These are phyloP conservation scores for Hemileccinum hortonii DNA, from an alignment of 1,284 basidiomycete genomes.

Conservation along the genomic window DNA sequence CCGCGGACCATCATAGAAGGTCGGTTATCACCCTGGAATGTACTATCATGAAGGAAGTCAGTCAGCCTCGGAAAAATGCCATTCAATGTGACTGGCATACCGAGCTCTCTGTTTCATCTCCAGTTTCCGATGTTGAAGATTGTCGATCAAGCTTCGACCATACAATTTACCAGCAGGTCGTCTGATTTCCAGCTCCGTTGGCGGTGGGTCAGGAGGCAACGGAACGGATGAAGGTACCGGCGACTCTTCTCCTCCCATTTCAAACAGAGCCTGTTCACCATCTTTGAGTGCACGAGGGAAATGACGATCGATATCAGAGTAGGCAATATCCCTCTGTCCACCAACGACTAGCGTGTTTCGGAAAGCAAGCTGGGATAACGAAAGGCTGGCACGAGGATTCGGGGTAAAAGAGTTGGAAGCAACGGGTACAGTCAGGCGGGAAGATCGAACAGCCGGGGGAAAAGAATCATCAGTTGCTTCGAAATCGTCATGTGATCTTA, in stretches of 20 bases:
- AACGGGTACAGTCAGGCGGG: slow-evolving; percentile 45
- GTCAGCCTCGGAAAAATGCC: slow-evolving; percentile 12
- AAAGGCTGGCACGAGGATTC: slow-evolving; percentile 69
- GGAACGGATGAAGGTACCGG: slow-evolving; percentile 37
- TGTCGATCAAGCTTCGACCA: slow-evolving; percentile 78
- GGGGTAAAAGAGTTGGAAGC: slow-evolving; percentile 73
- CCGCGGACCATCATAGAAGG: slow-evolving; percentile 82
- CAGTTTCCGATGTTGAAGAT: slow-evolving; percentile 71
- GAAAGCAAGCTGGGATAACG: slow-evolving; percentile 77
- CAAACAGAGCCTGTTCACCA: slow-evolving; percentile 65
- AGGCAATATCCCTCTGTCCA: slow-evolving; percentile 61
- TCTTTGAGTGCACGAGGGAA: slow-evolving; percentile 69
- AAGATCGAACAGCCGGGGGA: slow-evolving; percentile 62
- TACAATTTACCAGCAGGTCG: slow-evolving; percentile 75
- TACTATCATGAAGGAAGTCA: slow-evolving; percentile 38
- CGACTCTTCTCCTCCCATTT: slow-evolving; percentile 41
- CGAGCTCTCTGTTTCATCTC: slow-evolving; percentile 74
- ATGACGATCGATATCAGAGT: slow-evolving; percentile 54
- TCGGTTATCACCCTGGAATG: slow-evolving; percentile 72
- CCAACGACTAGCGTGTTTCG: slow-evolving; percentile 69
- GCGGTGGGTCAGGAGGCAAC: slow-evolving; percentile 26
- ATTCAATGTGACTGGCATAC: slow-evolving; percentile 39
- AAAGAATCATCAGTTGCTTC: slow-evolving; percentile 62
- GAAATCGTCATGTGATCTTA: slow-evolving; percentile 55
- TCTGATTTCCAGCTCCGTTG: slow-evolving; percentile 28